Evolutionary conservation across 2,329 filamentous ascomycete species (phyloP).

Genomic region (Xylariaceae sp.): DNA sequence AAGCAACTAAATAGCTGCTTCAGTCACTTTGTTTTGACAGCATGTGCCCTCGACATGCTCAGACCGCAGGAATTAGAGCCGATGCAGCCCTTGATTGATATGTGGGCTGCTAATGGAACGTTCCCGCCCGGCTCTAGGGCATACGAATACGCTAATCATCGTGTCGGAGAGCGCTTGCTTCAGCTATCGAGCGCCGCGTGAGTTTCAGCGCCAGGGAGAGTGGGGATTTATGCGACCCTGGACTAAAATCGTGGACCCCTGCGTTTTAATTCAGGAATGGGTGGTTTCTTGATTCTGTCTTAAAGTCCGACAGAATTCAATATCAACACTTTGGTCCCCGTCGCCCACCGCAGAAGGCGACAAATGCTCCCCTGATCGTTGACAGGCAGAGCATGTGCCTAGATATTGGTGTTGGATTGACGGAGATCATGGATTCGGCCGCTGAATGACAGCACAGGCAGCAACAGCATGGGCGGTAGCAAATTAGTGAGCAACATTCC

Average conservation of each 20-base stretch:
- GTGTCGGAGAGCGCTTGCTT: constrained; percentile 56
- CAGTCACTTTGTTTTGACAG: constrained; percentile 76
- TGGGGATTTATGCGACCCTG: neutral
- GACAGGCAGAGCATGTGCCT: neutral
- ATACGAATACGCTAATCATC: constrained; percentile 60
- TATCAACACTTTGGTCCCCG: neutral
- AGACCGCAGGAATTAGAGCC: constrained; percentile 88
- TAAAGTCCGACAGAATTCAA: neutral
- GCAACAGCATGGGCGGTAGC: too few relatives aligned
- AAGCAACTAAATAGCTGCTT: constrained; percentile 85
- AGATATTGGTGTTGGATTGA: too few relatives aligned
- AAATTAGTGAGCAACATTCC: too few relatives aligned
- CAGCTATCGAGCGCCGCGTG: constrained; percentile 39
- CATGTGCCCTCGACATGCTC: constrained; percentile 77
- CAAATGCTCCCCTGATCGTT: neutral
- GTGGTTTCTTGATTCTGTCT: constrained; percentile 2
- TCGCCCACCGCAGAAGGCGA: neutral
- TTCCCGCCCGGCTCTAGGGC: constrained; percentile 72
- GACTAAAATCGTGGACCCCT: neutral
- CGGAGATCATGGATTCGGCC: too few relatives aligned
- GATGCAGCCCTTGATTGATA: constrained; percentile 89
- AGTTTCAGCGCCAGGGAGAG: neutral
- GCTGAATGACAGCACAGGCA: too few relatives aligned
- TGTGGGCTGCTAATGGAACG: constrained; percentile 85
- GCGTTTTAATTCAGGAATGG: neutral